Conservation (phyloP, 805 yeast genomes). For the Barnettozyma californica region DNA sequence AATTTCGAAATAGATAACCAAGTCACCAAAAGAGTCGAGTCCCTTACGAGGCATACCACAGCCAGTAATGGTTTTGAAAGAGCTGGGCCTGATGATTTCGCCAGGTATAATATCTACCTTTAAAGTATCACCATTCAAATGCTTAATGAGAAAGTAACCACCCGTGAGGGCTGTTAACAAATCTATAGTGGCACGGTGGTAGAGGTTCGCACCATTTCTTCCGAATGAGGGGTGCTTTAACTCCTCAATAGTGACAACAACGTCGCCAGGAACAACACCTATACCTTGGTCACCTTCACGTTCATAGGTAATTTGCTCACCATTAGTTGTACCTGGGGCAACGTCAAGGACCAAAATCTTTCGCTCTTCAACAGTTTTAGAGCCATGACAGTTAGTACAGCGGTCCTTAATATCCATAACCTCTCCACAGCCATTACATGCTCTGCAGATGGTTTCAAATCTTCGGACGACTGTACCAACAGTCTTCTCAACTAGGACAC, state of each 20-base stretch:
- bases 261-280: constrained; percentile 60
- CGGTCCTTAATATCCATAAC: constrained; percentile 27
- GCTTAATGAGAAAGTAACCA: constrained; percentile 39
- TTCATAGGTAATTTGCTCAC: constrained; percentile 46
- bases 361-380: constrained; percentile 41
- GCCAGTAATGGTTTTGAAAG: constrained; percentile 42
- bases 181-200: constrained; percentile 41
- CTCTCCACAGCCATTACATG: constrained; percentile 39
- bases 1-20: constrained; percentile 53
- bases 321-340: constrained; percentile 50
- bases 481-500: constrained; percentile 34
- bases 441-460: constrained; percentile 38
- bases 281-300: constrained; percentile 64
- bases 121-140: constrained; percentile 31
- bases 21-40: constrained; percentile 39
- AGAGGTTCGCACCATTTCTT: constrained; percentile 41
- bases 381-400: constrained; percentile 40
- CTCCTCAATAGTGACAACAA: constrained; percentile 48
- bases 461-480: constrained; percentile 42
- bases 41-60: constrained; percentile 55
- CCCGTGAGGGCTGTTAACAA: constrained; percentile 52
- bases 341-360: constrained; percentile 49
- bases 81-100: constrained; percentile 47
- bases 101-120: constrained; percentile 41
- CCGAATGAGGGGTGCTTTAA: constrained; percentile 29